Base-by-base conservation (phyloP, 352 stramenopile species). In the Halophytophthora batemanensis region DNA sequence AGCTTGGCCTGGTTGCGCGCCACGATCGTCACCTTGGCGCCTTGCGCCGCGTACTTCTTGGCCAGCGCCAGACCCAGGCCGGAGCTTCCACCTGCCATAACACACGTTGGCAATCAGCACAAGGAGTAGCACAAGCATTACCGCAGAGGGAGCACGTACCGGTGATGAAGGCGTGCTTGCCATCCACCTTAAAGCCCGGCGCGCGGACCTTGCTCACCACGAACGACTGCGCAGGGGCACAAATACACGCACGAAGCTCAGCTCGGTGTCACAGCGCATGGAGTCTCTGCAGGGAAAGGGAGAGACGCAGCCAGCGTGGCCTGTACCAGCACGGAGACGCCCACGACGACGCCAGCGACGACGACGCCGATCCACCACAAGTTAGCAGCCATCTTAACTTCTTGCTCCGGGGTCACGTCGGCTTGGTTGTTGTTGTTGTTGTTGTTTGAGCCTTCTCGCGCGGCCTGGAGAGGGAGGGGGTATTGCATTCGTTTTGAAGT, bases 151-250 rank as follows among this genome's bases (percentile, higher is more conserved):
- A 31, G 25, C 4, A 31, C 25, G 25, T 31, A 31, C 25, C 25
- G 37, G 79, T 87, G 53, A 90, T 84, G 50, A 91, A 89, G 43
- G 90, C 78, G 69, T 93, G 83, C 53, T 90, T 88, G 61, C 69
- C 81, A 11, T 83, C 66, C 40, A 93, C 81, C 40, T 86, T 56
- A 35, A 91, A 90, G 42, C 77, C 78, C 15, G 83, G 78, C 15
- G 73, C 70, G 3, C 63, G 61, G 23, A 89, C 18, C 57, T 89
- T 90, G 19, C 66, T 88, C 50, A 66, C 61, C 29, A 87, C 52
- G 29, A 76, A 77, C 23, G 80, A 88, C 80, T 91, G 53, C 13
- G 22, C 21, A 19, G 8, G 17, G 42, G 13, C 31, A 8, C 36
- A n/a, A 37, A 58, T 19, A 34, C 60, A 56, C 45, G 36, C 40